A percentile compares a stretch with the other conserved stretches of the same genome.
Conservation (phyloP, 1,284 basidiomycete genomes). For the Sanghuangporus weigelae region DNA sequence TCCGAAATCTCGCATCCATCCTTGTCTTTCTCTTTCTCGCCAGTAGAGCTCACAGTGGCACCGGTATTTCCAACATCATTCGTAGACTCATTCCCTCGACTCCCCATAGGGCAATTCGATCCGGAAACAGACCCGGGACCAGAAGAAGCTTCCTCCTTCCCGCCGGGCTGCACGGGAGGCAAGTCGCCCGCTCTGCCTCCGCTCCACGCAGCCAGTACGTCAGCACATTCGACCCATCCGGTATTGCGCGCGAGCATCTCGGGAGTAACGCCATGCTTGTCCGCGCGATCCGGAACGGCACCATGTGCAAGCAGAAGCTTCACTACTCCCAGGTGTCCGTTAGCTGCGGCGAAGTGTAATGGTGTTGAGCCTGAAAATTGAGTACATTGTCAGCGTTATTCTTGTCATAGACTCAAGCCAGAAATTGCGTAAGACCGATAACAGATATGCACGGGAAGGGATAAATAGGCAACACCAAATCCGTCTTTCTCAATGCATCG, state of each 20-base stretch:
- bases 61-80: neutral
- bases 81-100: neutral
- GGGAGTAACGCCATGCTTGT: conserved; percentile 45
- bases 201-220: conserved; percentile 12
- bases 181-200: conserved; percentile 12
- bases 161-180: conserved; percentile 2
- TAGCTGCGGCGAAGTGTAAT: conserved; percentile 51
- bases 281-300: conserved; percentile 37
- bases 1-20: neutral
- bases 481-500: neutral
- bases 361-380: conserved; percentile 38
- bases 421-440: neutral
- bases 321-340: conserved; percentile 41
- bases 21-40: neutral
- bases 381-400: conserved; percentile 10
- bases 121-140: neutral
- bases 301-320: conserved; percentile 42
- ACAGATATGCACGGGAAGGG: neutral
- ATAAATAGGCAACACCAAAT: neutral
- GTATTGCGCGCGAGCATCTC: conserved; percentile 15
- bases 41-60: too few species aligned
- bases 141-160: conserved; percentile 1
- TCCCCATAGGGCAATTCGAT: too few species aligned
- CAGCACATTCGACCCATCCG: conserved; percentile 18
- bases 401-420: neutral